These are phyloP conservation scores for Pythium scleroteichum DNA, from an alignment of 352 stramenopile genomes.

Conservation along the genomic window DNA sequence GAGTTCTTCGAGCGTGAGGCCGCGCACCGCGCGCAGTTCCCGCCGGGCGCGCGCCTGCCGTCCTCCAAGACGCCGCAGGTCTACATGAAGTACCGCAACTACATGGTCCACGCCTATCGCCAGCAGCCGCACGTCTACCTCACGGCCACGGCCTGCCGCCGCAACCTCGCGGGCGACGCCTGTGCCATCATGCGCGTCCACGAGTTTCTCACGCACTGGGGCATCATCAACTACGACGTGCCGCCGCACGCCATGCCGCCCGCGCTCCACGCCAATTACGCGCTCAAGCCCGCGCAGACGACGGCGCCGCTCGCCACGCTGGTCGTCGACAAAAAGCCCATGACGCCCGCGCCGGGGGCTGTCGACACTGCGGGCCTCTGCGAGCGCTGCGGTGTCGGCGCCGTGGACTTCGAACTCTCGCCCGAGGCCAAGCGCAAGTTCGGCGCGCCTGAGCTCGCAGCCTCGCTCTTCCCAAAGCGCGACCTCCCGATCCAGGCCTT, in stretches of 20 bases:
- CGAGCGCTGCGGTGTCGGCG: slow-evolving; percentile 45
- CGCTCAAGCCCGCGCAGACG: slow-evolving; percentile 29
- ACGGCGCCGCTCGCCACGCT: slow-evolving; percentile 6
- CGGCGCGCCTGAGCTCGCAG: slow-evolving; percentile 31
- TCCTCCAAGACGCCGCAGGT: slow-evolving; percentile 58
- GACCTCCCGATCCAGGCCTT: slow-evolving; percentile 51
- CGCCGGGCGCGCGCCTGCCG: slow-evolving; percentile 22
- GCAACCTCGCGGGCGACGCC: slow-evolving; percentile 76
- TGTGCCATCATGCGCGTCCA: slow-evolving; percentile 85
- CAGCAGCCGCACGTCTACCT: slow-evolving; percentile 81
- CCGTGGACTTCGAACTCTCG: slow-evolving; percentile 59
- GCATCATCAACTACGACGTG: slow-evolving; percentile 86
- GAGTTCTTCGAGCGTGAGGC: slow-evolving; percentile 67
- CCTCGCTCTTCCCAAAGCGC: slow-evolving; percentile 35
- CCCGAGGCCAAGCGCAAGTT: slow-evolving; percentile 60
- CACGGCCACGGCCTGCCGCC: slow-evolving; percentile 79
- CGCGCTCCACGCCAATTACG: slow-evolving; percentile 58
- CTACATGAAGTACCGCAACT: slow-evolving; percentile 89
- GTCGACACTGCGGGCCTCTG: slow-evolving; percentile 28
- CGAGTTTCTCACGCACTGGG: slow-evolving; percentile 86
- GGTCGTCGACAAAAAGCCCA: slow-evolving; percentile 1
- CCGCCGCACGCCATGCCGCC: slow-evolving; percentile 68
- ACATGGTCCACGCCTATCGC: slow-evolving; percentile 81
- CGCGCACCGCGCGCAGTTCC: slow-evolving; percentile 26
- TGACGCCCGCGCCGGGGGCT: background rate